Evolutionary conservation across 225 moss, liverwort and hornwort species (phyloP).

Genomic region (Pseudoscleropodium purum): DNA sequence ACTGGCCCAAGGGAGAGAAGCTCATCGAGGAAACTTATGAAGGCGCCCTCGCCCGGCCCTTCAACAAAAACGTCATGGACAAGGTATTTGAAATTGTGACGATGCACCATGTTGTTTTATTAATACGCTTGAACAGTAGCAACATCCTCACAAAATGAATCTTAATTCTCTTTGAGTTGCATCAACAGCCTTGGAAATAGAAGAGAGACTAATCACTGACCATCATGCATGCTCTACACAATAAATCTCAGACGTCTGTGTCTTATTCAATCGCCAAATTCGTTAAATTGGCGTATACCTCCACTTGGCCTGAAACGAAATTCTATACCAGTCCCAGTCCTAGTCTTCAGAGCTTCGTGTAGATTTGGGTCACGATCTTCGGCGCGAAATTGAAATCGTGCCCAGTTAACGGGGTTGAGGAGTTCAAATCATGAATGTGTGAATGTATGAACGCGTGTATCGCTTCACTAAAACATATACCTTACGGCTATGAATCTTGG

Average conservation of each 20-base stretch:
- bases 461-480: neutral
- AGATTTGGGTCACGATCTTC: neutral
- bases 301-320: neutral
- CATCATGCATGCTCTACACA: neutral
- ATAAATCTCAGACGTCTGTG: neutral
- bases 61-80: conserved; percentile 51
- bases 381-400: neutral
- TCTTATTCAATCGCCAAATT: neutral
- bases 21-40: conserved; percentile 41
- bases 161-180: too few relatives aligned
- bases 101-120: neutral
- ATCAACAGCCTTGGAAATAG: neutral
- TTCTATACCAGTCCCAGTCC: neutral
- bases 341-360: neutral
- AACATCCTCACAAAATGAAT: neutral
- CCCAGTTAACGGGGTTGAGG: neutral
- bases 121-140: neutral
- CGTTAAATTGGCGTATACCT: neutral
- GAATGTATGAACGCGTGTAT: neutral
- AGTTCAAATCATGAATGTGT: neutral
- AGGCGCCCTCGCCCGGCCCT: conserved; percentile 20
- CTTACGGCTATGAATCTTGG: neutral
- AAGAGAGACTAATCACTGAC: too few relatives aligned
- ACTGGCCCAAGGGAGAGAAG: conserved; percentile 37
- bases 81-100: neutral